Base-by-base conservation (phyloP, 2,329 filamentous ascomycete genomes). In the Tolypocladium inflatum region DNA sequence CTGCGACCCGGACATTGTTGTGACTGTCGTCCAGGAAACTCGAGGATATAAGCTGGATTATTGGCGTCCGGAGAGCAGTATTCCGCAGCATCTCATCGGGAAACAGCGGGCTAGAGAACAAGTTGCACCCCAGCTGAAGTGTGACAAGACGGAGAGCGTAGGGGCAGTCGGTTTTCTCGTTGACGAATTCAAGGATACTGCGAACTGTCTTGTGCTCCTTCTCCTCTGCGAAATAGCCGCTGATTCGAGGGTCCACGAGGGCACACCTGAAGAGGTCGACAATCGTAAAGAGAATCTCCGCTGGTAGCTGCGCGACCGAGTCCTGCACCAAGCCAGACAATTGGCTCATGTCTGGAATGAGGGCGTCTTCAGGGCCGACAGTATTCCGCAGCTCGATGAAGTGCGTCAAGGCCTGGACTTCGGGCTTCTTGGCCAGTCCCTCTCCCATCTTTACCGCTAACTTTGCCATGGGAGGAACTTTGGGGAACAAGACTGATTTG, bases 101-200 rank as follows among this genome's bases (percentile, higher is more conserved):
- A 66, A 88, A 95, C 0, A 96, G 77, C 0, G 84, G 81, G 1
- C 87, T 87, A 0, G 84, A 86, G 74, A 96, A 96, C 48, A 96
- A 77, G 66, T 96, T 97, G 74, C 91, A 95, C 1, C 84, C 81
- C 67, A 93, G 81, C 64, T 97, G 92, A 26, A 96, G 74, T 0
- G 90, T 88, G 19, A 96, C 90, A 2, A 97, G 83, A 17, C 91
- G 87, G 1, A 95, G 80, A 5, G 89, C 86, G 68, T 97, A 97
- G 0, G 91, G 90, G 45, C 86, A 89, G 1, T 76, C 71, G 10
- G 75, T 68, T 38, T 82, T 77, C 7, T 75, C 70, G 62, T 82
- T 85, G 51, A 90, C 81, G 42, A 82, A 74, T 3, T 80, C 72
- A 3, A 91, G 69, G 2, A 96, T 72, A 0, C 81, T 76, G 39